These are phyloP conservation scores for Camellia lanceoleosa DNA, from an alignment of 148 eudicot genomes.

Conservation along the genomic window DNA sequence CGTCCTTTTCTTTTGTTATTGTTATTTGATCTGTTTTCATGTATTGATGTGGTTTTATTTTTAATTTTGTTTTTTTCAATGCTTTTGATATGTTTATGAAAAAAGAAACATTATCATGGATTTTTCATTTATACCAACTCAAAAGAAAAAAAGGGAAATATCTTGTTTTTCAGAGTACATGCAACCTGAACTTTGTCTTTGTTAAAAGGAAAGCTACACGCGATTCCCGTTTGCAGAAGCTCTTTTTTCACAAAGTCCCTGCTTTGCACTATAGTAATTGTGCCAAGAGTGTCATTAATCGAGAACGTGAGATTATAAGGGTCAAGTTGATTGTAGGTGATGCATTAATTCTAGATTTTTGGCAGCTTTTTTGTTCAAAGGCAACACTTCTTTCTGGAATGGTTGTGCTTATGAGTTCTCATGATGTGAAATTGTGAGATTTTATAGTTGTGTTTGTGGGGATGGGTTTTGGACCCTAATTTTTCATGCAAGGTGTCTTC, in stretches of 20 bases:
- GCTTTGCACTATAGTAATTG: not conserved
- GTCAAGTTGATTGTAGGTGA: not conserved
- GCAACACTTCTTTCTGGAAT: not conserved
- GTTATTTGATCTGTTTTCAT: not conserved
- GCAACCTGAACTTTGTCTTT: not conserved
- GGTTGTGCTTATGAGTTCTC: not conserved
- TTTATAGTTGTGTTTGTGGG: not conserved
- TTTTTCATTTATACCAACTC: not conserved
- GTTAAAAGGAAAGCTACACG: not conserved
- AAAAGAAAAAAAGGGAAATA: not conserved
- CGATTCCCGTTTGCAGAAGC: not conserved
- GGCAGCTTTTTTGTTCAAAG: conserved; percentile 4
- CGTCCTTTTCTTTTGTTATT: not conserved
- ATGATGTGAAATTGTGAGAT: not conserved
- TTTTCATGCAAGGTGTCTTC: not conserved
- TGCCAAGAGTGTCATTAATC: not conserved
- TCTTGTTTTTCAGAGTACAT: not conserved
- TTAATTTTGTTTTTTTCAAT: too few relatives aligned
- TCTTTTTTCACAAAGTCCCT: not conserved
- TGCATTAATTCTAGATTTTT: not conserved
- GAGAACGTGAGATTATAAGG: not conserved
- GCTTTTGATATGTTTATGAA: too few relatives aligned
- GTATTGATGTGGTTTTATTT: not conserved
- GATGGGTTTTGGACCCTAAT: not conserved
- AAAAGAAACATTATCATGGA: not conserved